Evolutionary conservation across 176 grass and related monocot species (phyloP).

Genomic region (Cenchrus purpureus): DNA sequence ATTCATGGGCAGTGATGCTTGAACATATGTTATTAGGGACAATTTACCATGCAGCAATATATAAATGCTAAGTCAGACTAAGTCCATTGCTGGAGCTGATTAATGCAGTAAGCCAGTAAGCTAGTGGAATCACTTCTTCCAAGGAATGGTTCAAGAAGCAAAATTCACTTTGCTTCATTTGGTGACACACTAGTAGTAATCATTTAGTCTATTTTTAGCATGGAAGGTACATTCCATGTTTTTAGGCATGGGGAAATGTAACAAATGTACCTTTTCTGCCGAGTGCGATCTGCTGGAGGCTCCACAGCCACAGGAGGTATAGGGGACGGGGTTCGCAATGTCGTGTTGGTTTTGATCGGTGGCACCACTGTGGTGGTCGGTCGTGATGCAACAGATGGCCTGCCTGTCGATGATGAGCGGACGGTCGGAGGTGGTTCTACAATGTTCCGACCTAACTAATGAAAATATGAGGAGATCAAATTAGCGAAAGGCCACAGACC

Average conservation of each 20-base stretch:
- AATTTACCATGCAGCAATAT: constrained; percentile 4
- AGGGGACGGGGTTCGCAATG: constrained; percentile 65
- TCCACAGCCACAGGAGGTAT: constrained; percentile 75
- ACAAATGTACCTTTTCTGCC: constrained; percentile 60
- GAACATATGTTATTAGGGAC: neutral
- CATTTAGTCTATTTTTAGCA: constrained; percentile 36
- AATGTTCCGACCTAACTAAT: constrained; percentile 98
- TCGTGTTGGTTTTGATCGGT: constrained; percentile 68
- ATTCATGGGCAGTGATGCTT: neutral
- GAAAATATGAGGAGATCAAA: constrained; percentile 59
- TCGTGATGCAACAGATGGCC: constrained; percentile 61
- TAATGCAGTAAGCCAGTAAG: constrained; percentile 4
- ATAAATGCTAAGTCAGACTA: constrained; percentile 12
- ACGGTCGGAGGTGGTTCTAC: constrained; percentile 72
- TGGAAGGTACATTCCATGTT: constrained; percentile 1
- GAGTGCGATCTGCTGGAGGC: constrained; percentile 54
- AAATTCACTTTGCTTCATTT: neutral
- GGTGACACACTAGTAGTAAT: neutral
- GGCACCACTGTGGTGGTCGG: constrained; percentile 73
- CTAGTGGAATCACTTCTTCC: constrained; percentile 3
- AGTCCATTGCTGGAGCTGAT: constrained; percentile 5
- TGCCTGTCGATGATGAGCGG: constrained; percentile 83
- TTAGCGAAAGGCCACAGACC: constrained; percentile 44
- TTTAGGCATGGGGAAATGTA: constrained; percentile 13
- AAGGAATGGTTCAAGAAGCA: neutral